These are phyloP conservation scores for Podila minutissima DNA, from an alignment of 192 early-diverging fungal species.

Conservation along the genomic window DNA sequence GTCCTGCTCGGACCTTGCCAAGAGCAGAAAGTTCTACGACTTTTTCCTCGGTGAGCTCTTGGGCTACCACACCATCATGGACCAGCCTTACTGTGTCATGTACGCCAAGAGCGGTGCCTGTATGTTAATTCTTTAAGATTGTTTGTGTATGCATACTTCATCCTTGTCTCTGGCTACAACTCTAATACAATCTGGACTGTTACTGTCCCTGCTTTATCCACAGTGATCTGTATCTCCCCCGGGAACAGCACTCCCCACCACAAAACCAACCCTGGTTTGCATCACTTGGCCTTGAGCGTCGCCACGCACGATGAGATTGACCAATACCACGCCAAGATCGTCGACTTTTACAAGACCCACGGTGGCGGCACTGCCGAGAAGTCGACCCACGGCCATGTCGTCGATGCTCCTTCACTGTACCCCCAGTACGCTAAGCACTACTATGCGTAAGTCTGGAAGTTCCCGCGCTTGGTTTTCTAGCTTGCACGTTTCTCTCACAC, in stretches of 20 bases:
- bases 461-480: neutral
- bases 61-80: constrained; percentile 27
- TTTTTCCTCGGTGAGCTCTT: constrained; percentile 27
- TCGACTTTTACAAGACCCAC: neutral
- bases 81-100: constrained; percentile 30
- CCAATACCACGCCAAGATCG: neutral
- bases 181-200: no score
- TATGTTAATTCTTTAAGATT: neutral
- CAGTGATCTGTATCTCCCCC: constrained; percentile 1
- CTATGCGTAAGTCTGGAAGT: constrained; percentile 5
- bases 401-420: constrained; percentile 5
- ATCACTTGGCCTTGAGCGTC: constrained; percentile 1
- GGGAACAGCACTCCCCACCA: neutral
- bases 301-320: neutral
- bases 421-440: neutral
- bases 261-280: constrained; percentile 11
- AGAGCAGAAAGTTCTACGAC: constrained; percentile 28
- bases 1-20: constrained; percentile 26
- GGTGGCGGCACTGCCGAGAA: no score
- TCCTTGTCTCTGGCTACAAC: no score
- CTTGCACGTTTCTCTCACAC: no score
- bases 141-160: no score
- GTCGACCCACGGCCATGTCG: neutral
- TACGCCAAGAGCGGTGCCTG: constrained; percentile 6
- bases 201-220: no score